phyloP scores from a whole-genome alignment of 192 early-diverging fungal genomes.

The Obelidium mucronatum region DNA sequence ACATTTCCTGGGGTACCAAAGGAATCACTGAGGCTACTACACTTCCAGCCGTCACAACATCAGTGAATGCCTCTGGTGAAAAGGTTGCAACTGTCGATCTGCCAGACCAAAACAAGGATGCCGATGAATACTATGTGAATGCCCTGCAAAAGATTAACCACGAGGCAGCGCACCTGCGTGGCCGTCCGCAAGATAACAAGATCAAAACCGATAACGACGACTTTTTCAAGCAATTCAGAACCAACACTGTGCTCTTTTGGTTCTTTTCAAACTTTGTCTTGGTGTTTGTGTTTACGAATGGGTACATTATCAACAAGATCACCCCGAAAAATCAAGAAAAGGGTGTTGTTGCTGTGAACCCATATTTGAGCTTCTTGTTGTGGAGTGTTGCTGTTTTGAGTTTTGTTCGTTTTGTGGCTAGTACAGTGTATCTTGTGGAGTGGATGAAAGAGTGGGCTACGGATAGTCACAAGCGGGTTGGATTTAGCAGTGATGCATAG shows the following conservation, averaged over 20 bases:
- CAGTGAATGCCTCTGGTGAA: constrained; percentile 68
- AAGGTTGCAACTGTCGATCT: constrained; percentile 75
- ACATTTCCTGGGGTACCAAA: constrained; percentile 77
- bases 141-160: constrained; percentile 67
- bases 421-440: constrained; percentile 14
- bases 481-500: background rate
- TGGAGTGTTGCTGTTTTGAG: constrained; percentile 52
- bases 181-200: constrained; percentile 63
- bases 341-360: constrained; percentile 50
- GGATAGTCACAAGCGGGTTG: constrained; percentile 18
- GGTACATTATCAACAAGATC: constrained; percentile 25
- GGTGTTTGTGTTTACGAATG: constrained; percentile 52
- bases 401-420: constrained; percentile 39
- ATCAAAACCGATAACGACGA: constrained; percentile 48
- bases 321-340: constrained; percentile 18
- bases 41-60: constrained; percentile 71
- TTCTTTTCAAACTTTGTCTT: constrained; percentile 51
- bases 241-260: constrained; percentile 57
- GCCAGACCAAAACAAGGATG: constrained; percentile 74
- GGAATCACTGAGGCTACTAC: constrained; percentile 60
- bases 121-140: constrained; percentile 76
- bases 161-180: constrained; percentile 32
- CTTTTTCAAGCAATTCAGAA: constrained; percentile 60
- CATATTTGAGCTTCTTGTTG: constrained; percentile 56
- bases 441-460: constrained; percentile 16